Percentiles rank a stretch among this genome's conserved stretches.
These are phyloP conservation scores for Bolboschoenoplectus hybrid DNA, from an alignment of 202 grass and related monocot genomes.

Conservation along the genomic window DNA sequence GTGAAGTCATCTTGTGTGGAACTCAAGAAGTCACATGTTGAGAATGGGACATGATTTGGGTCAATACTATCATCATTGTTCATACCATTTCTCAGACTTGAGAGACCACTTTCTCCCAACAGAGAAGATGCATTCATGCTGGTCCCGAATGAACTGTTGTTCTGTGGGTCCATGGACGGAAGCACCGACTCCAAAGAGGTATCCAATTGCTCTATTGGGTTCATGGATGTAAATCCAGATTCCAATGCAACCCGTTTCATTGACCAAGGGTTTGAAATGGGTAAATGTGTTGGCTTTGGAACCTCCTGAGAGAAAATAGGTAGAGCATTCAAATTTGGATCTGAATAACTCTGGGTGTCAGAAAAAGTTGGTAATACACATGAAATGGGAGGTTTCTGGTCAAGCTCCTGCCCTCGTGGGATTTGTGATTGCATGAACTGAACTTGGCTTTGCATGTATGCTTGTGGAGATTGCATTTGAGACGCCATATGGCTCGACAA, in stretches of 20 bases:
- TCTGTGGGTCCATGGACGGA: constrained; percentile 65
- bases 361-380: constrained; percentile 49
- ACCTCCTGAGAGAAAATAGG: constrained; percentile 62
- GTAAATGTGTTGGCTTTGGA: constrained; percentile 59
- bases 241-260: constrained; percentile 77
- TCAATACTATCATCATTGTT: constrained; percentile 52
- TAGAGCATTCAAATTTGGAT: constrained; percentile 54
- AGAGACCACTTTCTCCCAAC: constrained; percentile 66
- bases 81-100: constrained; percentile 44
- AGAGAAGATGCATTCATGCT: constrained; percentile 75
- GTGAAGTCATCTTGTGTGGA: constrained; percentile 68
- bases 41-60: constrained; percentile 65
- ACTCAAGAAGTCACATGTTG: constrained; percentile 80
- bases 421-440: constrained; percentile 57
- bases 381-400: constrained; percentile 62
- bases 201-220: constrained; percentile 64
- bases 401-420: constrained; percentile 54
- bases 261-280: constrained; percentile 61
- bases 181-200: constrained; percentile 48
- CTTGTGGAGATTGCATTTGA: constrained; percentile 67
- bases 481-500: constrained; percentile 70
- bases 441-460: constrained; percentile 59
- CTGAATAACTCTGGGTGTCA: constrained; percentile 65
- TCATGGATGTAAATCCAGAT: constrained; percentile 57
- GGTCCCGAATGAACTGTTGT: constrained; percentile 68